A percentile compares a stretch with the other conserved stretches of the same genome.
Evolutionary conservation across 73 alveolate species (phyloP).

Genomic region (Paramecium biaurelia): DNA sequence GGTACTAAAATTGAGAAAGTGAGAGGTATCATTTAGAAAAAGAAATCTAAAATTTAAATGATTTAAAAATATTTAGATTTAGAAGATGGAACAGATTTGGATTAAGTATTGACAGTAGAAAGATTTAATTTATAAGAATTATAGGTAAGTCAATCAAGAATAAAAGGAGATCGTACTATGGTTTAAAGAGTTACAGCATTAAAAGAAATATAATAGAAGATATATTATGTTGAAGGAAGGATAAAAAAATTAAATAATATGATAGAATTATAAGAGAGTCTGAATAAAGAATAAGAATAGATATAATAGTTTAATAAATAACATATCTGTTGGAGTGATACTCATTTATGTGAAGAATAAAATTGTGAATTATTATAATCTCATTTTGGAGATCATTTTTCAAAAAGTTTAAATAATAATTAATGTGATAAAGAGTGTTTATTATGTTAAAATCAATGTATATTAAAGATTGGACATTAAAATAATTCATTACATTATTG

Average conservation of each 20-base stretch:
- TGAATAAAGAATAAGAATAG: not conserved
- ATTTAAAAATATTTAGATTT: not conserved
- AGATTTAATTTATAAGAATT: not conserved
- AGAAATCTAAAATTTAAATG: not conserved
- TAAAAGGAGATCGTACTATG: not conserved
- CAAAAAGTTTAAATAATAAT: not conserved
- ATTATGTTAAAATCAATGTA: not conserved
- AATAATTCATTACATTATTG: slow-evolving; percentile 9
- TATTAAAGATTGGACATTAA: not conserved
- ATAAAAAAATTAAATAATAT: not conserved
- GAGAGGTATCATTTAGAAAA: not conserved
- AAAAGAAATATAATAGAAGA: not conserved
- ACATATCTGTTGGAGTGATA: slow-evolving; percentile 4
- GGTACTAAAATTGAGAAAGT: not conserved
- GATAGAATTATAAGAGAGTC: not conserved
- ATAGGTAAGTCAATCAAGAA: not conserved
- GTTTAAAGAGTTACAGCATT: not conserved
- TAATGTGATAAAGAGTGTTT: not conserved
- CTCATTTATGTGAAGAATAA: not conserved
- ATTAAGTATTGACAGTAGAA: not conserved
- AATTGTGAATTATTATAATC: not conserved
- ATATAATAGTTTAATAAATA: not conserved
- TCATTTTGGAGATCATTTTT: not conserved
- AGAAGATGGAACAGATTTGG: not conserved
- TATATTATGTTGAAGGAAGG: not conserved